Base-by-base conservation (phyloP, 805 yeast species). In the Yarrowia sp. region DNA sequence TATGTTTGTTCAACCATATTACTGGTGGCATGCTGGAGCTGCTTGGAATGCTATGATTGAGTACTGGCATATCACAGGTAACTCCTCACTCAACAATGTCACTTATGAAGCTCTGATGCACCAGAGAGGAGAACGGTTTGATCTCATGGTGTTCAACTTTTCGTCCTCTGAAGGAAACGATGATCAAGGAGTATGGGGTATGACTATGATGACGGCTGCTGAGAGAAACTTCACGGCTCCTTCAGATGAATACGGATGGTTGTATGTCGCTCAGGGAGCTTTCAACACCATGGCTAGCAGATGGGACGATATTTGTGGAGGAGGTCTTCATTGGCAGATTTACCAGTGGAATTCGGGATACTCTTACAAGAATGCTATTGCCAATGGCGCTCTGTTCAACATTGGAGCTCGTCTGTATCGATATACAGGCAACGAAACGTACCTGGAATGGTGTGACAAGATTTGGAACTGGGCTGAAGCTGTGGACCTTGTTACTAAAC, bases 11-110 rank as follows among this genome's bases (percentile, higher is more conserved):
- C 69, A 75, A 68, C 96, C 96, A 1, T 89, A 89, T 80, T 89
- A 89, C 77, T 89, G 96, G 96, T 89, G 96, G 96, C 89, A 88
- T 76, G 92, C 95, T 35, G 96, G 96, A 69, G 95, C 89, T 65
- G 91, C 88, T 0, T 81, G 76, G 76, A 75, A 75, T 22, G 65
- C 73, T 31, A 55, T 92, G 95, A 92, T 93, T 42, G 96, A 91
- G 74, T 89, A 86, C 72, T 83, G 89, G 79, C 85, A 77, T 69
- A 83, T 84, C 70, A 88, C 93, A 75, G 79, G 85, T 55, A 87
- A 92, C 75, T 81, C 81, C 67, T 83, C 92, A 0, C 88, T 81
- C 71, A 85, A 83, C 64, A 77, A 79, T 1, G 64, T 83, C 15
- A 78, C 91, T 66, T 82, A 82, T 71, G 78, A 80, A 11, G 91